Evolutionary conservation across 768 basidiomycete genomes (phyloP), one percentile per base, ranked within the genome.

Genomic region (Mycena alexandri): DNA sequence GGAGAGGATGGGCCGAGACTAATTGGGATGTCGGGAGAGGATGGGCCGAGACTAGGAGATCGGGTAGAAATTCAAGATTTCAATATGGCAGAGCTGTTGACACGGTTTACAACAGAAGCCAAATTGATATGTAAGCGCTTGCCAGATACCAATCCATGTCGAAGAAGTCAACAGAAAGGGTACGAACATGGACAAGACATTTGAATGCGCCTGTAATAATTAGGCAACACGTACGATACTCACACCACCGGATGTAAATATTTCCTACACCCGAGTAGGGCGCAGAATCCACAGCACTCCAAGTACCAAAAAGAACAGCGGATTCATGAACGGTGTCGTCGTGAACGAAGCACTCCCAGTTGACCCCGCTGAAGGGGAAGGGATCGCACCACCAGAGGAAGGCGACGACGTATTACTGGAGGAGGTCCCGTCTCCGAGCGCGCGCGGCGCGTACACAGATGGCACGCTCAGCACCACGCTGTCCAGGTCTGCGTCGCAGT

Each of bases 401-500:
- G 53, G 43, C 4, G 65, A 51, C 2, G 60, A 56, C 4, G 44
- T 13, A 17, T 56, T 57, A 8, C 9, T 12, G 11, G 60, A 29
- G 34, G 58, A 29, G 1, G 74, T 54, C 16, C 60, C 51, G 42
- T 71, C 69, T 1, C 71, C 62, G 14, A 82, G 71, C 33, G 79
- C 71, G 8, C 81, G 75, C 24, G 83, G 81, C 6, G 74, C 79
- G 61, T 84, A 85, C 14, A 67, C 71, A 7, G 82, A 82, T 9
- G 83, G 83, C 10, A 83, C 78, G 21, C 79, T 79, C 8, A 83
- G 77, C 13, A 84, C 80, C 42, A 85, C 80, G 65, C 81, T 82
- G 56, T 85, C 83, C 53, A 84, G 68, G 75, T 85, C 83, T 83
- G 66, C 22, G 22, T 38, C 41, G 6, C 24, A 25, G 44, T 17